These are phyloP conservation scores for Penicillium soppii DNA, from an alignment of 495 filamentous ascomycete genomes.

Conservation along the genomic window DNA sequence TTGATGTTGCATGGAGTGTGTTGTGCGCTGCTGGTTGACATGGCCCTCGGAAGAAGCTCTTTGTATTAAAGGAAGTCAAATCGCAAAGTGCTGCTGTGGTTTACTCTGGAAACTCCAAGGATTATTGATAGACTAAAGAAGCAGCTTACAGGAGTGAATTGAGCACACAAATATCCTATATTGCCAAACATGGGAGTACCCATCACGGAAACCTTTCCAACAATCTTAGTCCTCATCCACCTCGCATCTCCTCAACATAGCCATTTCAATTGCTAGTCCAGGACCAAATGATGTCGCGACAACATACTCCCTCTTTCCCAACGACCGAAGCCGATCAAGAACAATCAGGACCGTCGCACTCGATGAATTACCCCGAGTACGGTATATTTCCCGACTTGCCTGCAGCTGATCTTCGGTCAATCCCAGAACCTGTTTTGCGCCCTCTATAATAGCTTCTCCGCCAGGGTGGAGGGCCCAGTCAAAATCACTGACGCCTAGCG, in stretches of 20 bases:
- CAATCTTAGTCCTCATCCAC: neutral
- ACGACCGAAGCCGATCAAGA: constrained; percentile 38
- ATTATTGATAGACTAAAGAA: no score
- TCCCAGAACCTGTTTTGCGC: constrained; percentile 50
- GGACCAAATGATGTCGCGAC: constrained; percentile 67
- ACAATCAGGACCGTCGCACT: constrained; percentile 56
- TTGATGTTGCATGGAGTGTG: no score
- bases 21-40: no score
- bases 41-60: no score
- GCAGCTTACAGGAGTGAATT: no score
- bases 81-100: no score
- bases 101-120: no score
- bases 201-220: no score
- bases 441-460: constrained; percentile 61
- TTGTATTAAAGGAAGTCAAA: no score
- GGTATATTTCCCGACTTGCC: constrained; percentile 62
- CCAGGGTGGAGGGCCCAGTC: constrained; percentile 73
- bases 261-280: constrained; percentile 63
- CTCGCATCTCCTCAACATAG: constrained; percentile 37
- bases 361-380: constrained; percentile 61
- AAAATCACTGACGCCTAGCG: constrained; percentile 43
- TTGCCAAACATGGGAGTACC: no score
- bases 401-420: constrained; percentile 58
- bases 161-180: no score
- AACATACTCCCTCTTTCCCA: constrained; percentile 54